phyloP scores from a whole-genome alignment of 2,329 filamentous ascomycete genomes.

The Alternaria arborescens region DNA sequence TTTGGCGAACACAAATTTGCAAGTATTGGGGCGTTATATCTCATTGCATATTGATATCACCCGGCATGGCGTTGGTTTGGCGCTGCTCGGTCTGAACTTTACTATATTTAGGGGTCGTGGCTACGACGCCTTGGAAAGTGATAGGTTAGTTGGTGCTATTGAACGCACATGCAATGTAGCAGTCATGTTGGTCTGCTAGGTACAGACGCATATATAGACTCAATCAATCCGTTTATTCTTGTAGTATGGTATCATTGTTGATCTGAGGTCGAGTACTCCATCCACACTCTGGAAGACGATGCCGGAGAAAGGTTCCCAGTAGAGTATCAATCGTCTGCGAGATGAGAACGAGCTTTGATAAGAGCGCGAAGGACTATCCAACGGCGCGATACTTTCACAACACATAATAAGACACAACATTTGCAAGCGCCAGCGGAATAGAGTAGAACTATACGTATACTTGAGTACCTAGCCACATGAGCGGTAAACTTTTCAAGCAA shows the following conservation, averaged over 20 bases:
- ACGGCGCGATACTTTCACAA: too few species aligned
- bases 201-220: background rate
- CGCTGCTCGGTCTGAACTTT: conserved; percentile 4
- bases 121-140: background rate
- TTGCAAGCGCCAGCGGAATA: background rate
- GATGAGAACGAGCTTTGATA: too few species aligned
- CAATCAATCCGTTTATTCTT: background rate
- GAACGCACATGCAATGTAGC: background rate
- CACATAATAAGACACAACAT: background rate
- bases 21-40: background rate
- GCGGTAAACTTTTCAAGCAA: conserved; percentile 3
- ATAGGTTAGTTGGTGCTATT: background rate
- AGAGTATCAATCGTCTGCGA: too few species aligned
- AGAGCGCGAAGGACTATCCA: too few species aligned
- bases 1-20: conserved; percentile 3
- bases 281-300: background rate
- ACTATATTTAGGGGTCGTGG: background rate
- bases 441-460: background rate
- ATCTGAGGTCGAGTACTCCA: background rate
- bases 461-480: background rate
- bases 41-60: conserved; percentile 3
- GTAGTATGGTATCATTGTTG: background rate
- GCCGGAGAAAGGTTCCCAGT: background rate
- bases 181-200: background rate
- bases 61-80: conserved; percentile 8